These are phyloP conservation scores for Lachnellula arida DNA, from an alignment of 2,329 filamentous ascomycete genomes.

Conservation along the genomic window DNA sequence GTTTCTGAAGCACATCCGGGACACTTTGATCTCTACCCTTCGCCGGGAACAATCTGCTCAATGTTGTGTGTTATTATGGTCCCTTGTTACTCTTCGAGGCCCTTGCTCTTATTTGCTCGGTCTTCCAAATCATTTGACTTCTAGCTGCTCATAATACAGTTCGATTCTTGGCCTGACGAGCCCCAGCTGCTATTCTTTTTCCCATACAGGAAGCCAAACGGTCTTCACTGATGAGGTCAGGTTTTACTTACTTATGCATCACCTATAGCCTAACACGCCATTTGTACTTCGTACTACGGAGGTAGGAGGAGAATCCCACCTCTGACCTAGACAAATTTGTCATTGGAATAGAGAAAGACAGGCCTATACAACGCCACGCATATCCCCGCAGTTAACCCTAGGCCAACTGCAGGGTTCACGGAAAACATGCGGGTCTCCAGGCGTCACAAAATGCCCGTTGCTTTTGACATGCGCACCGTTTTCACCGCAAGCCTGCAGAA, in stretches of 20 bases:
- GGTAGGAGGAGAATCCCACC: neutral
- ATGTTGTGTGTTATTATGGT: no score
- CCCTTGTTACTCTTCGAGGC: no score
- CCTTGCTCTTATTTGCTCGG: no score
- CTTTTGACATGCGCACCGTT: conserved; percentile 2
- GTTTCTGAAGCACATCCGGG: no score
- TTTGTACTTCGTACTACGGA: neutral
- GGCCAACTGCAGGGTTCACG: conserved; percentile 3
- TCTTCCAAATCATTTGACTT: neutral
- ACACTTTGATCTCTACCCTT: no score
- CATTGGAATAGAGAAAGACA: conserved; percentile 6
- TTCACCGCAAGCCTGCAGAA: conserved; percentile 4
- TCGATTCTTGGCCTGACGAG: neutral
- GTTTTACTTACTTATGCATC: neutral
- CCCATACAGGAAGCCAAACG: neutral
- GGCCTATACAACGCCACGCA: conserved; percentile 11
- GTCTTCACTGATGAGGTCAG: neutral
- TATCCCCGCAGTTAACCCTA: conserved; percentile 11
- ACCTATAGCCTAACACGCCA: neutral
- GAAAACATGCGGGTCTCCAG: conserved; percentile 1
- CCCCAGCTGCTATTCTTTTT: neutral
- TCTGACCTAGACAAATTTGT: conserved; percentile 17
- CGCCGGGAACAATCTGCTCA: no score
- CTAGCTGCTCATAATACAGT: neutral
- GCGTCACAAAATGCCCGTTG: conserved; percentile 4